These are phyloP conservation scores for Gynochthodes officinalis DNA, from an alignment of 257 asterid genomes.

Conservation along the genomic window DNA sequence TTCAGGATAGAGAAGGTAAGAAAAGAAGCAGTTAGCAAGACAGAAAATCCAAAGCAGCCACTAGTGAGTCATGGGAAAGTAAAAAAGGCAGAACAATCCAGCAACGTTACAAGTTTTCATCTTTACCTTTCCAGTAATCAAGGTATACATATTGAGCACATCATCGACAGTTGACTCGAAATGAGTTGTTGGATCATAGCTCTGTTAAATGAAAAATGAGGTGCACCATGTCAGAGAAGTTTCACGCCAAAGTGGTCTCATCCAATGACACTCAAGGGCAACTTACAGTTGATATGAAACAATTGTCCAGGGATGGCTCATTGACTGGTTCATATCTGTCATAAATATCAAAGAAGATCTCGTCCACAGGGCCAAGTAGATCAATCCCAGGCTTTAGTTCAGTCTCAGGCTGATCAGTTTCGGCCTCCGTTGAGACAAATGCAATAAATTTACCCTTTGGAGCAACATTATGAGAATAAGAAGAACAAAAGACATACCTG, in stretches of 20 bases:
- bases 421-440: constrained; percentile 92
- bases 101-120: background rate
- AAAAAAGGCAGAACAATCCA: background rate
- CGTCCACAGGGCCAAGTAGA: constrained; percentile 96
- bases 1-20: background rate
- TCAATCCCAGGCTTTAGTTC: constrained; percentile 88
- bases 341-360: constrained; percentile 81
- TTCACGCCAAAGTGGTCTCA: constrained; percentile 9
- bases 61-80: background rate
- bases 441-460: constrained; percentile 95
- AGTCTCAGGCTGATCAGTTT: constrained; percentile 79
- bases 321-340: constrained; percentile 90
- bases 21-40: background rate
- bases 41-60: background rate
- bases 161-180: constrained; percentile 54
- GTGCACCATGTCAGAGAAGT: constrained; percentile 8
- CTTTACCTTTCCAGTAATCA: constrained; percentile 57
- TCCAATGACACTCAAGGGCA: constrained; percentile 15
- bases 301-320: constrained; percentile 78
- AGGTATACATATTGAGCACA: constrained; percentile 46
- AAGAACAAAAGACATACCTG: constrained; percentile 96
- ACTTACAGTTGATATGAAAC: constrained; percentile 88
- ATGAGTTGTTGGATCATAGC: constrained; percentile 55
- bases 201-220: constrained; percentile 28
- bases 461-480: constrained; percentile 96